A percentile compares a stretch with the other conserved stretches of the same genome.
phyloP scores from a whole-genome alignment of 176 grass and related monocot species.

The Bothriochloa decipiens region DNA sequence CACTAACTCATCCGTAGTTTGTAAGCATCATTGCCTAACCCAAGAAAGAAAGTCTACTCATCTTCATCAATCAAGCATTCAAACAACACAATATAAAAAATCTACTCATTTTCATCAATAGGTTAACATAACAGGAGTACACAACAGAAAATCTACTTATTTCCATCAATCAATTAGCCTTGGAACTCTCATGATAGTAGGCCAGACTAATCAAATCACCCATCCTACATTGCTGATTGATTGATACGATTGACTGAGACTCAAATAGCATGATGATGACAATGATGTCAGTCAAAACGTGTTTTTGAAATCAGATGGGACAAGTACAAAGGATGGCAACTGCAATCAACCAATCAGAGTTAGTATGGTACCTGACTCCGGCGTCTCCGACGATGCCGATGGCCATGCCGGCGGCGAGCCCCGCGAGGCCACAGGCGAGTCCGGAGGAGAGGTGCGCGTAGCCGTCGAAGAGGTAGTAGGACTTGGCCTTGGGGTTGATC shows the following conservation, averaged over 20 bases:
- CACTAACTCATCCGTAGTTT: neutral
- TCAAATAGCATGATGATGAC: neutral
- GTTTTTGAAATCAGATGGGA: neutral
- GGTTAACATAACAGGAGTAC: too few relatives aligned
- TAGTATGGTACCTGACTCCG: conserved; percentile 49
- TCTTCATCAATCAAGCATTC: too few relatives aligned
- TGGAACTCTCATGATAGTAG: neutral
- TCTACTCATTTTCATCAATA: neutral
- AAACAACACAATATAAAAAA: too few relatives aligned
- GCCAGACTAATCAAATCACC: neutral
- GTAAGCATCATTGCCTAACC: neutral
- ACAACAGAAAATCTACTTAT: neutral
- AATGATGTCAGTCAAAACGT: too few relatives aligned
- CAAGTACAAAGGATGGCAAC: neutral
- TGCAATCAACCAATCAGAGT: neutral
- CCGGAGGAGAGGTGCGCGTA: conserved; percentile 78
- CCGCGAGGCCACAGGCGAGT: conserved; percentile 66
- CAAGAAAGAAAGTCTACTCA: too few relatives aligned
- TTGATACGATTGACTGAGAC: neutral
- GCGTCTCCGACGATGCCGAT: conserved; percentile 75
- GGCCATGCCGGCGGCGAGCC: conserved; percentile 67
- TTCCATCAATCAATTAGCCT: neutral
- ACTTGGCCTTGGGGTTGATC: conserved; percentile 87
- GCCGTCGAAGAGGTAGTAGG: conserved; percentile 78
- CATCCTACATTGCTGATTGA: neutral